Base-by-base conservation (phyloP, 1,284 basidiomycete genomes). In the Rhodotorula sp. region DNA sequence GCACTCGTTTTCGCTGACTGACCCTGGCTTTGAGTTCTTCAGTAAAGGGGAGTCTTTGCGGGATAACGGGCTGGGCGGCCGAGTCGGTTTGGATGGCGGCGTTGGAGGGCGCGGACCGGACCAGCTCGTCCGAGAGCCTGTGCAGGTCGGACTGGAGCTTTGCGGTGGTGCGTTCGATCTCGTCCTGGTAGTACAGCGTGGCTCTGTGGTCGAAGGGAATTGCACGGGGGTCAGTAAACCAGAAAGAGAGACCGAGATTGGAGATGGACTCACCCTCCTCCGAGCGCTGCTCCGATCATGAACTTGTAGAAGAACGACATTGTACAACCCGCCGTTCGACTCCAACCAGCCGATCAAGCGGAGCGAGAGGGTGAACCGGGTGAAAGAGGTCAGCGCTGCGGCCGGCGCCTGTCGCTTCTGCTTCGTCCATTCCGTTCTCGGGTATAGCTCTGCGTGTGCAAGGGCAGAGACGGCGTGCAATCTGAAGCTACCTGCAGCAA, bases 301-400 rank as follows among this genome's bases (percentile, higher is more conserved):
- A 74, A 65, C 64, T 72, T 71, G 68, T 58, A 34, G 48, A 72
- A 71, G 63, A 72, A 74, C 10, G 65, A 67, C 67, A 69, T 69
- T 29, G 29, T 29, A 29, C 29, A 29, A 3, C 29, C 29, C 29
- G 29, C 29, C 10, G 34, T 39, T 23, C 52, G 7, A 16, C 6
- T 10, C n/a, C 29, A 6, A 29, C 2, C 10, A 10, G 21, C 21
- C n/a, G 20, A 23, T 23, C 21, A 23, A n/a, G n/a, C 21, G 51
- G 20, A 56, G n/a, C 23, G 29, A 29, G 52, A 26, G 52, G 8
- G 51, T 21, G n/a, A n/a, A 54, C 21, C 21, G n/a, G 23, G 12
- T 1, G 12, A n/a, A 29, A 29, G 29, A 29, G 29, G 29, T 29
- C 29, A 29, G 29, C 29, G 29, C 29, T 29, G 29, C 29, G 29